Percentiles rank a stretch among this genome's conserved stretches.
phyloP scores from a whole-genome alignment of 352 stramenopile species.

The Phytopythium sindhum region DNA sequence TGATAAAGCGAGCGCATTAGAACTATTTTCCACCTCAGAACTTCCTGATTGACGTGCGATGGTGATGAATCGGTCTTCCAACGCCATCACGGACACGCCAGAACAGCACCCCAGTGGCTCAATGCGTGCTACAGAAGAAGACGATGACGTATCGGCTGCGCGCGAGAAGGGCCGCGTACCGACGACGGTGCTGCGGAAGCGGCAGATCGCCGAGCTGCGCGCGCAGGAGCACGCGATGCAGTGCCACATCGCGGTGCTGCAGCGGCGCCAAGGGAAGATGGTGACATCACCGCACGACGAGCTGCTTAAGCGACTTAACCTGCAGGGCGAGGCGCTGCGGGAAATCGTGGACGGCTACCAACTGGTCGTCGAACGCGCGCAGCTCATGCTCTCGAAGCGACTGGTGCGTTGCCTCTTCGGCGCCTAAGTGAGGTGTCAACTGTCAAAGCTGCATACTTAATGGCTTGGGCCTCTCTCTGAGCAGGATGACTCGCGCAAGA shows the following conservation, averaged over 20 bases:
- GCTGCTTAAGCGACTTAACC: not conserved
- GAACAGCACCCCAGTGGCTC: too few species aligned
- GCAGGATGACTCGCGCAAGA: slow-evolving; percentile 14
- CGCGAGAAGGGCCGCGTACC: not conserved
- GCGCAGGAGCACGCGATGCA: not conserved
- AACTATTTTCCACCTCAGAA: too few species aligned
- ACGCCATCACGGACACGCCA: too few species aligned
- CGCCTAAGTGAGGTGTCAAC: too few species aligned
- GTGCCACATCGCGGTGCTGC: not conserved
- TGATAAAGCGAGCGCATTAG: too few species aligned
- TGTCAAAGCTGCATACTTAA: not conserved
- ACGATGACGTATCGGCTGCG: not conserved
- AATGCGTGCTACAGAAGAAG: not conserved
- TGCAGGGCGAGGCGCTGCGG: not conserved
- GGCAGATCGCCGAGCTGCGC: slow-evolving; percentile 5
- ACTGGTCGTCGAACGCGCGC: slow-evolving; percentile 1
- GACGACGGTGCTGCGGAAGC: slow-evolving; percentile 1
- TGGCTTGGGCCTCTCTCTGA: not conserved
- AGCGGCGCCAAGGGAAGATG: not conserved
- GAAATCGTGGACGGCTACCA: not conserved
- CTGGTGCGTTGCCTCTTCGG: slow-evolving; percentile 1
- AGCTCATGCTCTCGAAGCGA: slow-evolving; percentile 5
- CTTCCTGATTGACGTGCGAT: too few species aligned
- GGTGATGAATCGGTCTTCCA: not conserved
- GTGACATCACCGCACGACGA: not conserved